Base-by-base conservation (phyloP, 208 protist species). In the Acanthamoeba triangularis region DNA sequence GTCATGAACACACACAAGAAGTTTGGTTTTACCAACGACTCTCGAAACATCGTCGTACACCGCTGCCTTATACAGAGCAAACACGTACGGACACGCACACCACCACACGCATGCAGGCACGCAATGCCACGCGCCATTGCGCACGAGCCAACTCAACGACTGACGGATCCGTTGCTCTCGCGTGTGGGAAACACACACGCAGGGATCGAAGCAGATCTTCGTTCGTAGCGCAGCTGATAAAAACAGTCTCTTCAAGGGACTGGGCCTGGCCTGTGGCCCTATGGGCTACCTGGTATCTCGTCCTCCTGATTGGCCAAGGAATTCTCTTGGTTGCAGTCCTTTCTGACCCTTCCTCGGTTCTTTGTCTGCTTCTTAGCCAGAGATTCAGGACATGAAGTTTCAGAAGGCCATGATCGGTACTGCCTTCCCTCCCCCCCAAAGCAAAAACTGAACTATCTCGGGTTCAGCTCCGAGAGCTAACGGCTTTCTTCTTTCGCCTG, bases 131-230 rank as follows among this genome's bases (percentile, higher is more conserved):
- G 44, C 44, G 2, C 5, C 44, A 4, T 47, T 7, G 7, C 10
- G 44, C 44, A 47, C 11, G 65, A 13, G n/a, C n/a, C 6, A 25
- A 33, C 65, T n/a, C 20, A 33, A 3, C 14, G 30, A 74, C 4
- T 67, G 59, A 74, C 11, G 30, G 13, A 74, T 37, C n/a, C n/a
- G 23, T 74, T 16, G 65, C 23, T 16, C n/a, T 16, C 44, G 30
- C 35, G 41, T 25, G 23, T 20, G 44, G 20, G 18, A 61, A 18
- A 61, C 84, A 30, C 63, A n/a, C n/a, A n/a, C n/a, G n/a, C n/a
- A 92, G 85, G 85, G 85, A 8, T 65, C 85, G 23, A 92, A 92
- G 85, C 85, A 92, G 65, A 11, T 92, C 14, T 92, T 92, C 33
- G 63, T 92, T 23, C 85, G 85, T 13, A 92, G 85, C 54, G 14